Evolutionary conservation across 1,284 basidiomycete genomes (phyloP).

Genomic region (Cryptococcus sp.): DNA sequence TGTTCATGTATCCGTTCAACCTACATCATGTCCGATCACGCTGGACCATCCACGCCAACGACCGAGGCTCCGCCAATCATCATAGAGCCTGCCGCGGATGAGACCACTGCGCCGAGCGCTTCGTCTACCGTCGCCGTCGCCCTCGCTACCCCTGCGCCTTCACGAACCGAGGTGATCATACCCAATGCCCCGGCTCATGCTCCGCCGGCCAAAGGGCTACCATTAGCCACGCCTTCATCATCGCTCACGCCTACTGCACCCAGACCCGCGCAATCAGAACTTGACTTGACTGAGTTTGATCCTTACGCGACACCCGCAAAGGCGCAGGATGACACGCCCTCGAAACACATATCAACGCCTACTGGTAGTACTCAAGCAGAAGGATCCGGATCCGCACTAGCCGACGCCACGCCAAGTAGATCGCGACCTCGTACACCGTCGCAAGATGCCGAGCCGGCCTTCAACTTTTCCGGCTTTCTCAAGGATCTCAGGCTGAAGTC

Average conservation of each 20-base stretch:
- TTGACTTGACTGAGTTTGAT: slow-evolving; percentile 47
- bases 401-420: slow-evolving; percentile 1
- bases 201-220: slow-evolving; percentile 18
- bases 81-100: background rate
- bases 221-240: slow-evolving; percentile 17
- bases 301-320: slow-evolving; percentile 41
- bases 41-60: background rate
- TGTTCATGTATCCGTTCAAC: too few relatives aligned
- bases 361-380: too few relatives aligned
- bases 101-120: background rate
- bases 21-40: background rate
- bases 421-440: background rate
- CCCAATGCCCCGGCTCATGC: slow-evolving; percentile 23
- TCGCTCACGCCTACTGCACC: slow-evolving; percentile 13
- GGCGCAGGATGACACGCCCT: background rate
- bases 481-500: slow-evolving; percentile 83
- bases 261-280: background rate
- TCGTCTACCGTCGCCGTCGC: slow-evolving; percentile 1
- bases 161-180: slow-evolving; percentile 4
- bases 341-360: too few relatives aligned
- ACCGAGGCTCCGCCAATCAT: background rate
- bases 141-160: slow-evolving; percentile 7
- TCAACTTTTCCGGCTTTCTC: slow-evolving; percentile 64
- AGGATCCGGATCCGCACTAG: slow-evolving; percentile 1
- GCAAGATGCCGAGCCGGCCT: slow-evolving; percentile 30